A percentile compares a stretch with the other conserved stretches of the same genome.
Conservation (phyloP, 257 asterid species). For the Prunella vulgaris region DNA sequence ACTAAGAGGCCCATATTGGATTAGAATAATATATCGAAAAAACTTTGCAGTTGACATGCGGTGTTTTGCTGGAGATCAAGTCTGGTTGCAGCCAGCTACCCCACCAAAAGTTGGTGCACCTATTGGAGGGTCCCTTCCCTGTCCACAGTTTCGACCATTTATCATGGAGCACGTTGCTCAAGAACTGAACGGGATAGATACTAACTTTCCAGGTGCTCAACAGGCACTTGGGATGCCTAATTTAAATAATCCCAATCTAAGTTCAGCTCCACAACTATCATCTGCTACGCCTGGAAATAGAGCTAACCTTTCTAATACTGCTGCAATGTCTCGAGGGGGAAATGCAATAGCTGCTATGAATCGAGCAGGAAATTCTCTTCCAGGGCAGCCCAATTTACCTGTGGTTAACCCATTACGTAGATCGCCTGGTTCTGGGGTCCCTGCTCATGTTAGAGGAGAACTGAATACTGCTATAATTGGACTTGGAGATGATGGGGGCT, state of each 20-base stretch:
- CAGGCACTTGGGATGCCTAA: constrained; percentile 67
- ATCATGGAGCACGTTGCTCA: constrained; percentile 99
- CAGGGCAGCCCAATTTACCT: constrained; percentile 54
- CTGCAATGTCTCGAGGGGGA: constrained; percentile 63
- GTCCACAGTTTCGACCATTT: constrained; percentile 99
- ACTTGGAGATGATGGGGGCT: constrained; percentile 99
- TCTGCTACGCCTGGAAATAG: constrained; percentile 53
- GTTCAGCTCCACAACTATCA: constrained; percentile 55
- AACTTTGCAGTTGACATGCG: constrained; percentile 98
- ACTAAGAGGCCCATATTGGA: constrained; percentile 98
- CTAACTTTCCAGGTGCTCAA: constrained; percentile 75
- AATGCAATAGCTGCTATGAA: constrained; percentile 61
- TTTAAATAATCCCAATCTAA: constrained; percentile 46
- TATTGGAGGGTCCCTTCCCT: constrained; percentile 93
- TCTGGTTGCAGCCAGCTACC: constrained; percentile 99
- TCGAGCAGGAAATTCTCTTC: constrained; percentile 67
- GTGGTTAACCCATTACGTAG: constrained; percentile 57
- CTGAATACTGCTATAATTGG: constrained; percentile 97
- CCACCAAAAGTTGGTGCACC: constrained; percentile 97
- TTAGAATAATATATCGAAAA: constrained; percentile 89
- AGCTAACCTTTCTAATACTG: constrained; percentile 45
- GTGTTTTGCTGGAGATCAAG: constrained; percentile 99
- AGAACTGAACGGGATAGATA: constrained; percentile 92
- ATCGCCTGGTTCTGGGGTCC: constrained; percentile 83
- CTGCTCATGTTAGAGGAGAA: constrained; percentile 96